Percentiles rank a stretch among this genome's conserved stretches.
Evolutionary conservation across 2,329 filamentous ascomycete species (phyloP).

Genomic region (Rachicladosporium sp.): DNA sequence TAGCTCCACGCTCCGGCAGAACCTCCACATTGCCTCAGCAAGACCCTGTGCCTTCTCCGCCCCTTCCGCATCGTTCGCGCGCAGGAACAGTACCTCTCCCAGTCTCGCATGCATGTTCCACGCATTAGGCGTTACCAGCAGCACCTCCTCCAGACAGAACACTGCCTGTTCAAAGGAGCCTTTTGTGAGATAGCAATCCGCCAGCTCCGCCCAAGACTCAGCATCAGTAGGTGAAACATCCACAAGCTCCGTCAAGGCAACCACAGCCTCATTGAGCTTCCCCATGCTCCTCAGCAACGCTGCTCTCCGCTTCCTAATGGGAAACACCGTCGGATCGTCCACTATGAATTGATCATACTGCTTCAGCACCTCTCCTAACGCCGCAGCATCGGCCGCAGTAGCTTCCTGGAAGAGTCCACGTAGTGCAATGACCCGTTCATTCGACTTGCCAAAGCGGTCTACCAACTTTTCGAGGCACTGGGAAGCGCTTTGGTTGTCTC

Average conservation of each 20-base stretch:
- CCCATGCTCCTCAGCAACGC: conserved; percentile 67
- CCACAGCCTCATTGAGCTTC: conserved; percentile 58
- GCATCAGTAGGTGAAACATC: conserved; percentile 79
- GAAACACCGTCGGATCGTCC: conserved; percentile 67
- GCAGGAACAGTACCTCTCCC: conserved; percentile 71
- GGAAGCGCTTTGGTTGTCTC: conserved; percentile 67
- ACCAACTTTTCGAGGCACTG: conserved; percentile 63
- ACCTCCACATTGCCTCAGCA: conserved; percentile 66
- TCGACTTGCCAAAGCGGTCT: conserved; percentile 66
- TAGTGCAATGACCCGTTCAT: conserved; percentile 78
- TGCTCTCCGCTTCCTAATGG: conserved; percentile 72
- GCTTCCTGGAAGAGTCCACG: conserved; percentile 78
- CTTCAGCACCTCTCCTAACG: conserved; percentile 57
- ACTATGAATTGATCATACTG: conserved; percentile 66
- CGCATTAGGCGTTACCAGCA: conserved; percentile 76
- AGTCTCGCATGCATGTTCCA: conserved; percentile 93
- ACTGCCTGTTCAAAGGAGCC: conserved; percentile 72
- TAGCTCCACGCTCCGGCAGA: conserved; percentile 81
- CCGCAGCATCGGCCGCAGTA: conserved; percentile 51
- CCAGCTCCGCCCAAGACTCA: conserved; percentile 86
- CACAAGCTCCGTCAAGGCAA: conserved; percentile 60
- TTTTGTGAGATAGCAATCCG: conserved; percentile 72
- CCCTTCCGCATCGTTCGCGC: conserved; percentile 27
- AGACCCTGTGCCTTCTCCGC: conserved; percentile 39
- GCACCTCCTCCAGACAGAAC: conserved; percentile 79